Conservation (phyloP, 192 early-diverging fungal species). For the Chytriomyces hyalinus region DNA sequence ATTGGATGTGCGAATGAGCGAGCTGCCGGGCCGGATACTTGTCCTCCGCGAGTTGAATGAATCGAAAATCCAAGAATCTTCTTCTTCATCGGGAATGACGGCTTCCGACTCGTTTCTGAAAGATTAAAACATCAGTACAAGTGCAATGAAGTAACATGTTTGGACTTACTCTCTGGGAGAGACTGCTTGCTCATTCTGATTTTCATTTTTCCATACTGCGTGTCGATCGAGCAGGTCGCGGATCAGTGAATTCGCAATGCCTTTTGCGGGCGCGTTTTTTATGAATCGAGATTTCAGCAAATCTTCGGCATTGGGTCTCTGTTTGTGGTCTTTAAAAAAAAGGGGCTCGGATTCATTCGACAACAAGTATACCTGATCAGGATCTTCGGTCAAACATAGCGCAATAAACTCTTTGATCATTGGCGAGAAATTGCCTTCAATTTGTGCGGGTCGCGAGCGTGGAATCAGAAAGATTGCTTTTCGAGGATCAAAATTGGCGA, state of each 20-base stretch:
- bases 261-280: constrained; percentile 54
- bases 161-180: constrained; percentile 17
- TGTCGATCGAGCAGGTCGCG: constrained; percentile 70
- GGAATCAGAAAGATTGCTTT: constrained; percentile 88
- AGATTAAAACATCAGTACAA: not conserved
- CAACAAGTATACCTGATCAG: constrained; percentile 44
- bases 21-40: not conserved
- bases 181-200: constrained; percentile 26
- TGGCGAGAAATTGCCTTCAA: constrained; percentile 80
- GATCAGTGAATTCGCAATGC: constrained; percentile 50
- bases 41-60: constrained; percentile 42
- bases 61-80: constrained; percentile 54
- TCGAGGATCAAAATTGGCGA: constrained; percentile 88
- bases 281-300: constrained; percentile 84
- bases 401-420: constrained; percentile 89
- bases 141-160: not conserved
- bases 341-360: not conserved
- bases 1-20: not conserved
- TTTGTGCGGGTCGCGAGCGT: constrained; percentile 74
- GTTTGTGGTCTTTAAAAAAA: not conserved
- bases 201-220: constrained; percentile 56
- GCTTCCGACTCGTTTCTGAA: constrained; percentile 31
- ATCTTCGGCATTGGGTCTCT: constrained; percentile 88
- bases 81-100: constrained; percentile 29
- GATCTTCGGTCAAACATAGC: constrained; percentile 83